A percentile compares a stretch with the other conserved stretches of the same genome.
Conservation (phyloP, 352 stramenopile genomes). For the Pythium aristosporum region DNA sequence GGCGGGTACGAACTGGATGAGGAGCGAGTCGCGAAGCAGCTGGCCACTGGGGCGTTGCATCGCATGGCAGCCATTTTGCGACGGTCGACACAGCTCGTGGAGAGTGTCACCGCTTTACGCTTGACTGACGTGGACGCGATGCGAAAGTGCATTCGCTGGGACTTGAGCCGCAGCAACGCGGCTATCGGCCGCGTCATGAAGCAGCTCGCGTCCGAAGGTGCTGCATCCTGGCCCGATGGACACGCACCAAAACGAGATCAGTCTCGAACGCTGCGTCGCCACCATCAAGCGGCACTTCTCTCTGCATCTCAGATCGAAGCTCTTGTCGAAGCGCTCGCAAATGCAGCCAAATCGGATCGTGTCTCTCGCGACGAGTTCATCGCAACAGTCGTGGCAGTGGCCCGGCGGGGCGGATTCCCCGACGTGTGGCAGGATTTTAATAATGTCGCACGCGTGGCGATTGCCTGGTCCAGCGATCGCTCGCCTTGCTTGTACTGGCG, state of each 20-base stretch:
- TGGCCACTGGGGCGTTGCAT: background rate
- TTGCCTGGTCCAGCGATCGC: slow-evolving; percentile 12
- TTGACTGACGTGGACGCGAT: slow-evolving; percentile 7
- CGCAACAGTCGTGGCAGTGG: slow-evolving; percentile 33
- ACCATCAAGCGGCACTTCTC: slow-evolving; percentile 6
- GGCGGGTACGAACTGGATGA: slow-evolving; percentile 14
- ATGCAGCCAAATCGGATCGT: background rate
- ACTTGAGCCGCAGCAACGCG: slow-evolving; percentile 6
- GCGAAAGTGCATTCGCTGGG: slow-evolving; percentile 11
- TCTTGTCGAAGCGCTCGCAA: background rate
- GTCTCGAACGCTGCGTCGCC: background rate
- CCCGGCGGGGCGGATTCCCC: slow-evolving; percentile 36
- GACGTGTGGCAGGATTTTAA: slow-evolving; percentile 34
- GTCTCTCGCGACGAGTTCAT: slow-evolving; percentile 35
- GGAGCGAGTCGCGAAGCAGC: background rate
- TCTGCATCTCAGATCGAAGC: slow-evolving; percentile 2
- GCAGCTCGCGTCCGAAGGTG: background rate
- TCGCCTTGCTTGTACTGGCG: slow-evolving; percentile 32
- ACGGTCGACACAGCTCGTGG: slow-evolving; percentile 13
- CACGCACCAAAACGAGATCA: background rate
- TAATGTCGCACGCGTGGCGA: slow-evolving; percentile 36
- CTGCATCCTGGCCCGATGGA: slow-evolving; percentile 1
- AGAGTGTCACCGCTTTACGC: background rate
- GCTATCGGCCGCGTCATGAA: slow-evolving; percentile 4
- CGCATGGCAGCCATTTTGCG: background rate